Base-by-base conservation (phyloP, 2,329 filamentous ascomycete species). In the Xylariaceae sp. region DNA sequence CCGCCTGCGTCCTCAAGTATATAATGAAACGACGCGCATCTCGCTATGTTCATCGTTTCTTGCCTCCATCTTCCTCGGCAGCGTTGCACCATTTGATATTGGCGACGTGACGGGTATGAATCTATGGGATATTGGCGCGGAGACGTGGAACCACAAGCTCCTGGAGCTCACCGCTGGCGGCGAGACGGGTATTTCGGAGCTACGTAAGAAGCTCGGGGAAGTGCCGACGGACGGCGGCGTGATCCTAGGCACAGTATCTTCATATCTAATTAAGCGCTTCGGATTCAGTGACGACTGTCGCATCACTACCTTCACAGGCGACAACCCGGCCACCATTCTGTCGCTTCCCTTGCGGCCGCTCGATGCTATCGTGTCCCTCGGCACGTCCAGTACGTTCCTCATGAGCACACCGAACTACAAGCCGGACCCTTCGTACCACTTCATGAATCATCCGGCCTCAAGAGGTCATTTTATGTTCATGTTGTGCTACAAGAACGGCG, bases 401-500 rank as follows among this genome's bases (percentile, higher is more conserved):
- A 97, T 97, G 92, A 91, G 88, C 67, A 97, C 94, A 3, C 85
- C 89, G n/a, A 80, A 83, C 65, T 97, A 96, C 79, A 86, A 86
- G 70, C 90, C 94, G 2, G 87, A 96, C 67, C 88, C 90, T 2
- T 83, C 88, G 5, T 96, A 96, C 68, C 94, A 99, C 76, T 96
- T 97, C 78, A 95, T 97, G 82, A 96, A 96, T 76, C 91, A 97
- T 72, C 94, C 94, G 1, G 94, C 91, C 44, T 95, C 90, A 0
- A 76, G 85, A 0, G 90, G 88, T 1, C 81, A 96, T 57, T 96
- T 95, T 80, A 97, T 99, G 94, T 97, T 99, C 74, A 99, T 99
- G 94, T 84, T 99, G 37, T 99, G 94, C 79, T 99, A 97, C 78
- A 97, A 97, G 74, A 99, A 99, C 73, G 94, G 94, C 63, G 91